These are phyloP conservation scores for Filobasidium uniguttulatum DNA, from an alignment of 1,284 basidiomycete species.

Conservation along the genomic window DNA sequence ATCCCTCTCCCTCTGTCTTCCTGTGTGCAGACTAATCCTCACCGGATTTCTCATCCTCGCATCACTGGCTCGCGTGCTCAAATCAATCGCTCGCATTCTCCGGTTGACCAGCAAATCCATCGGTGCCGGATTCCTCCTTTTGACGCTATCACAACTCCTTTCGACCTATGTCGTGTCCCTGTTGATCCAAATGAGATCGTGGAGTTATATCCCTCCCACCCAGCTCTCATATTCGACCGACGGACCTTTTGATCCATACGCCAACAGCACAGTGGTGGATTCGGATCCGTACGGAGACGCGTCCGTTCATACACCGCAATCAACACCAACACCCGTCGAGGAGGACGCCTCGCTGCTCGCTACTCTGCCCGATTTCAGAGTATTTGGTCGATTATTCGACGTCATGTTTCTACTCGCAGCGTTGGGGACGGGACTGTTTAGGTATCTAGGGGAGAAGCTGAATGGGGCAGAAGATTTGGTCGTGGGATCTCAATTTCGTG, in stretches of 20 bases:
- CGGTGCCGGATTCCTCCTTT: constrained; percentile 34
- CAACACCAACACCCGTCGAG: not conserved
- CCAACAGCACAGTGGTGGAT: constrained; percentile 2
- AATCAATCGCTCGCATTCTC: constrained; percentile 31
- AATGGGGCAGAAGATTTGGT: constrained; percentile 17
- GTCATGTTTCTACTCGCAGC: constrained; percentile 32
- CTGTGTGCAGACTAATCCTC: constrained; percentile 20
- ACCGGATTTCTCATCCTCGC: constrained; percentile 33
- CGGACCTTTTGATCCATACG: not conserved
- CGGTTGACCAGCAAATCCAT: constrained; percentile 32
- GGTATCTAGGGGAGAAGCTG: constrained; percentile 30
- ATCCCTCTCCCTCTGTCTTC: not conserved
- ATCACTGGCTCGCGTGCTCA: constrained; percentile 32
- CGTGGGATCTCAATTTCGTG: no score
- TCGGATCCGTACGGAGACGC: not conserved
- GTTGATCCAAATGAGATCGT: constrained; percentile 35
- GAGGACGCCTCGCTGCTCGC: constrained; percentile 25
- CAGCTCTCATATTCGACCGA: constrained; percentile 8
- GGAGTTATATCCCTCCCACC: constrained; percentile 27
- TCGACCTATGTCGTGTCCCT: constrained; percentile 36
- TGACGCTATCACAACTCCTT: constrained; percentile 35
- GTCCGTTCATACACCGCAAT: not conserved
- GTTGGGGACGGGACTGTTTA: constrained; percentile 22
- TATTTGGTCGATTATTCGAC: constrained; percentile 37
- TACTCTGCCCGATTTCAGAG: constrained; percentile 34